phyloP scores from a whole-genome alignment of 2,329 filamentous ascomycete species.

The Corinectria fuckeliana region DNA sequence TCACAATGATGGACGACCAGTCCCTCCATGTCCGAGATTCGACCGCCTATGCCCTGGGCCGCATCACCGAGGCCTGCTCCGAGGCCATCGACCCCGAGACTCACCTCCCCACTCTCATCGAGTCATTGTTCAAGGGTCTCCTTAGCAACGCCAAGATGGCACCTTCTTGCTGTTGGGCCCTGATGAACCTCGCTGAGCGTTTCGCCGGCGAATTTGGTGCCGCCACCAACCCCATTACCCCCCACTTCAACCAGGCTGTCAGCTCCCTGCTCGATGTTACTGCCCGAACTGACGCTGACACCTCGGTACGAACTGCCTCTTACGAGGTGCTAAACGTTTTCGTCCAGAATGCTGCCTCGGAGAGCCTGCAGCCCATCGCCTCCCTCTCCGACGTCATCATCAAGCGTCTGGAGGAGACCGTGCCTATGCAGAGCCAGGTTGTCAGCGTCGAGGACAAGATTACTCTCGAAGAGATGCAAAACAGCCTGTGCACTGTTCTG shows the following conservation, averaged over 20 bases:
- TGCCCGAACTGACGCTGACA: conserved; percentile 81
- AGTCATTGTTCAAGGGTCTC: conserved; percentile 87
- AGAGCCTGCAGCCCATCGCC: conserved; percentile 81
- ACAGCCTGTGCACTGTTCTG: conserved; percentile 88
- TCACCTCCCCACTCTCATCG: conserved; percentile 85
- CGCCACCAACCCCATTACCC: conserved; percentile 79
- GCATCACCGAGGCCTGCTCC: conserved; percentile 92
- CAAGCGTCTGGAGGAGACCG: conserved; percentile 87
- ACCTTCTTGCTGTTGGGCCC: conserved; percentile 96
- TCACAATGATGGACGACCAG: conserved; percentile 88
- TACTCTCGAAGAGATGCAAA: conserved; percentile 97
- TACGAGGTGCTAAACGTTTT: conserved; percentile 98
- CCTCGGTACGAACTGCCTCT: conserved; percentile 88
- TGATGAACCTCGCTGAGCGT: conserved; percentile 97
- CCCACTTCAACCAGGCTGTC: conserved; percentile 92
- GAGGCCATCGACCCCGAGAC: conserved; percentile 86
- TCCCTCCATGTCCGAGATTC: conserved; percentile 94
- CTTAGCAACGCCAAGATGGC: conserved; percentile 96
- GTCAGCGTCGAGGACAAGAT: conserved; percentile 97
- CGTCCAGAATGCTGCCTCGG: conserved; percentile 86
- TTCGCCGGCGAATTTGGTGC: conserved; percentile 88
- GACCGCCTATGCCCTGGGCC: conserved; percentile 92
- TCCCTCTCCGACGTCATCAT: conserved; percentile 87
- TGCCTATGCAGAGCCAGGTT: conserved; percentile 89
- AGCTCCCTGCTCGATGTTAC: conserved; percentile 85